Percentiles rank a stretch among this genome's conserved stretches.
phyloP scores from a whole-genome alignment of 495 filamentous ascomycete species.

The Sabuloglossum arenarium region DNA sequence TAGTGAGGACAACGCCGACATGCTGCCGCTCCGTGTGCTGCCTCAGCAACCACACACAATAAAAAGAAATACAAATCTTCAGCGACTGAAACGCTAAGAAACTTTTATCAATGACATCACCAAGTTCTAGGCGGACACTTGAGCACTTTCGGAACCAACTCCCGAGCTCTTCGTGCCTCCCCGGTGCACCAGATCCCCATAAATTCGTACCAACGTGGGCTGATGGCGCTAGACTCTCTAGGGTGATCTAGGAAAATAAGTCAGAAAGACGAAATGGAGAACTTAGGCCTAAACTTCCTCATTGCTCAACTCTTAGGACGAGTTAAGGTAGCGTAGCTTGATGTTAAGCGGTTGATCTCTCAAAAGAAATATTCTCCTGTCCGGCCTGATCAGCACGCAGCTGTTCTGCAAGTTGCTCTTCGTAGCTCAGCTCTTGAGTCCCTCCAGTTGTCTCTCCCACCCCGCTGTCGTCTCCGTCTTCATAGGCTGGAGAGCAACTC shows the following conservation, averaged over 20 bases:
- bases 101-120: not conserved
- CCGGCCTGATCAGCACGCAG: not conserved
- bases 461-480: not conserved
- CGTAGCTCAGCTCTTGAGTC: not conserved
- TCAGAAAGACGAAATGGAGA: not conserved
- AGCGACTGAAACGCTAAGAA: not conserved
- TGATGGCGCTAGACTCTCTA: not conserved
- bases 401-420: not conserved
- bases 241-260: not conserved
- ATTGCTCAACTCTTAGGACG: not conserved
- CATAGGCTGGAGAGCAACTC: not conserved
- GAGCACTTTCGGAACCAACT: not conserved
- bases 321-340: not conserved
- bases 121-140: not conserved
- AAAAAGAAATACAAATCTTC: not conserved
- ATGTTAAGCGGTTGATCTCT: not conserved
- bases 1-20: not conserved
- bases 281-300: not conserved
- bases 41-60: not conserved
- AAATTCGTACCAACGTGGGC: not conserved
- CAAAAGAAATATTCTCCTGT: not conserved
- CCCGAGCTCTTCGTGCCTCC: not conserved
- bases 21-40: not conserved
- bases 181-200: not conserved
- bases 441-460: not conserved